phyloP scores from a whole-genome alignment of 1,139 yeast genomes.

The Ashbya aceris region DNA sequence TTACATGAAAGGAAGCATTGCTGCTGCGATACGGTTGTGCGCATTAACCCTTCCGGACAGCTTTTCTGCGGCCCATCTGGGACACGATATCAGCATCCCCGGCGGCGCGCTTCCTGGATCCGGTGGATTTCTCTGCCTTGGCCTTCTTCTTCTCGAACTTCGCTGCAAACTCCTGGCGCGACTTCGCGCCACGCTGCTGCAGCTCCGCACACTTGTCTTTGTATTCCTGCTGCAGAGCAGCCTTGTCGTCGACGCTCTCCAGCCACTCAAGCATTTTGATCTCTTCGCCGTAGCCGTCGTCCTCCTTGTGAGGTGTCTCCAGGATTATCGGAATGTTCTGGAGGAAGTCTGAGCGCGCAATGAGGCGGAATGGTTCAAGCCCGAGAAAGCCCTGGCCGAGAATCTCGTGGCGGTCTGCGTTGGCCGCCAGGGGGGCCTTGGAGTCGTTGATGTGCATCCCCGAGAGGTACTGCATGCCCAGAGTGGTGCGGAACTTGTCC shows the following conservation, averaged over 20 bases:
- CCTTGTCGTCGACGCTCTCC: slow-evolving; percentile 48
- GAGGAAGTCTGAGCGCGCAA: slow-evolving; percentile 61
- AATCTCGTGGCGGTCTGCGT: slow-evolving; percentile 84
- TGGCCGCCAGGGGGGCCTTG: slow-evolving; percentile 85
- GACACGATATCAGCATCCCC: slow-evolving; percentile 5
- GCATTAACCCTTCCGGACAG: slow-evolving; percentile 5
- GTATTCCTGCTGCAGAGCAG: slow-evolving; percentile 41
- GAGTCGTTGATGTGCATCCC: slow-evolving; percentile 91
- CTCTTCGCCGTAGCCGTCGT: slow-evolving; percentile 71
- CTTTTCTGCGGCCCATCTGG: slow-evolving; percentile 7
- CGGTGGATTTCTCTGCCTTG: slow-evolving; percentile 8
- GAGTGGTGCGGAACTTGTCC: slow-evolving; percentile 56
- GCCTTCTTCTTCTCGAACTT: slow-evolving; percentile 31
- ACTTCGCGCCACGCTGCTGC: slow-evolving; percentile 46
- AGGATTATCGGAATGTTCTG: slow-evolving; percentile 68
- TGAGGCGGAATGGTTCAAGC: slow-evolving; percentile 62
- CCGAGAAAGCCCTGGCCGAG: slow-evolving; percentile 87
- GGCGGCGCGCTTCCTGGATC: slow-evolving; percentile 15
- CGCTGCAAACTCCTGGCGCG: slow-evolving; percentile 38
- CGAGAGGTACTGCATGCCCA: slow-evolving; percentile 67
- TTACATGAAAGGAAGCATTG: no score
- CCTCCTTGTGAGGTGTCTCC: slow-evolving; percentile 73
- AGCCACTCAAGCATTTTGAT: slow-evolving; percentile 44
- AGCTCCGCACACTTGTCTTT: slow-evolving; percentile 41
- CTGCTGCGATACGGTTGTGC: no score